Evolutionary conservation across 2,329 filamentous ascomycete species (phyloP).

Genomic region (Ophiostoma triangulosporum): DNA sequence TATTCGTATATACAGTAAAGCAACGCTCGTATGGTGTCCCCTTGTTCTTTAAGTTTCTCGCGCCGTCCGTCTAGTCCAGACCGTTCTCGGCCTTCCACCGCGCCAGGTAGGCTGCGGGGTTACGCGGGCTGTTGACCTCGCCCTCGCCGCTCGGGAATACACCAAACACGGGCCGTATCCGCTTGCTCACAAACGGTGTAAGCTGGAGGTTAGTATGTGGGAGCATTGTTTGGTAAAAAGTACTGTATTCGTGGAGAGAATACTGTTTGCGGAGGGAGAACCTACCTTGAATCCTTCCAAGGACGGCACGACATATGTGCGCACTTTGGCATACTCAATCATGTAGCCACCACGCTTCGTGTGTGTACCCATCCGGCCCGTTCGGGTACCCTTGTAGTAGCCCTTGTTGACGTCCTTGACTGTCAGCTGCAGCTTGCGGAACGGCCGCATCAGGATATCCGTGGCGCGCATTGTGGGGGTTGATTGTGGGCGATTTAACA

Average conservation of each 20-base stretch:
- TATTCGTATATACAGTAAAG: neutral
- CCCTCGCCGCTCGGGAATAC: slow-evolving; percentile 33
- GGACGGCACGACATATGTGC: slow-evolving; percentile 67
- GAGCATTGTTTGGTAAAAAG: too few species aligned
- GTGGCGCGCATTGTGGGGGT: slow-evolving; percentile 49
- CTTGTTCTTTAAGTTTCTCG: neutral
- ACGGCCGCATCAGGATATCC: slow-evolving; percentile 48
- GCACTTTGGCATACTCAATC: slow-evolving; percentile 76
- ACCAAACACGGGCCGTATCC: slow-evolving; percentile 36
- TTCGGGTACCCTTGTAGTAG: slow-evolving; percentile 93
- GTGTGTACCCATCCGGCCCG: slow-evolving; percentile 75
- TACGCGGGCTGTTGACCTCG: slow-evolving; percentile 38
- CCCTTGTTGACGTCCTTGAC: slow-evolving; percentile 89
- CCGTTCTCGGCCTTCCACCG: slow-evolving; percentile 58
- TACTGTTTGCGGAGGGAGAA: neutral
- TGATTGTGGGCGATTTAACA: neutral
- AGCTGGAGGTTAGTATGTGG: slow-evolving; percentile 44
- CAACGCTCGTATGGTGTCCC: slow-evolving; percentile 2
- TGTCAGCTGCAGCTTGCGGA: slow-evolving; percentile 67
- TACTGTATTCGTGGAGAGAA: neutral
- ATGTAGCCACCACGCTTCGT: slow-evolving; percentile 73
- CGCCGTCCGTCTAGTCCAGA: slow-evolving; percentile 27
- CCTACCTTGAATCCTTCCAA: slow-evolving; percentile 58
- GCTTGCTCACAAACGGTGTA: slow-evolving; percentile 61
- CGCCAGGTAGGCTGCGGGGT: slow-evolving; percentile 47